phyloP scores from a whole-genome alignment of 2,329 filamentous ascomycete species.

The Trichoderma arundinaceum region DNA sequence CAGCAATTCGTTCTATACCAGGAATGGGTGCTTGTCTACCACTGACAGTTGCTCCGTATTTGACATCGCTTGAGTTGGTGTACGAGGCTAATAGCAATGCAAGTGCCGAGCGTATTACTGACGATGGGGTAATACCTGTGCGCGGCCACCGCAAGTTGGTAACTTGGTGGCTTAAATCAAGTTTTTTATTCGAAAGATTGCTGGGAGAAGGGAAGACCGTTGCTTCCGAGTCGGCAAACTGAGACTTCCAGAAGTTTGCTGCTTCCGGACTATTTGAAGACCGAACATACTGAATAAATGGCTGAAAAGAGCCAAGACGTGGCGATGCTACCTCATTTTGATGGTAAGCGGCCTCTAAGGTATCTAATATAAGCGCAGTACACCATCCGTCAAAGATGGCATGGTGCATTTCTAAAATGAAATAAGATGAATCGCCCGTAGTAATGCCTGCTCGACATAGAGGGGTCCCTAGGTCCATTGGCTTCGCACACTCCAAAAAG shows the following conservation, averaged over 20 bases:
- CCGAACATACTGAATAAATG: constrained; percentile 13
- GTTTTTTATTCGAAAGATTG: constrained; percentile 9
- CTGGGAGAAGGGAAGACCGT: constrained; percentile 13
- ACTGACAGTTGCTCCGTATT: constrained; percentile 37
- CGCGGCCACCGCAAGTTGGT: constrained; percentile 5
- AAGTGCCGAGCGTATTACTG: constrained; percentile 35
- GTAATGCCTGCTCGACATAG: constrained; percentile 17
- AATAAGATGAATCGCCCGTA: background rate
- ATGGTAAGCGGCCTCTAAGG: constrained; percentile 8
- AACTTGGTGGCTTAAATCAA: constrained; percentile 4
- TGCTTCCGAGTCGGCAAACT: constrained; percentile 19
- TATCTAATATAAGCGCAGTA: background rate
- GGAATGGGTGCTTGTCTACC: constrained; percentile 33
- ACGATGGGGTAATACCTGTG: constrained; percentile 2
- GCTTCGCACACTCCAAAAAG: background rate
- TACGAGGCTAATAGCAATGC: constrained; percentile 45
- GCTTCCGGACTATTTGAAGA: background rate
- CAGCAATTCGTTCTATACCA: constrained; percentile 21
- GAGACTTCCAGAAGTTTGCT: constrained; percentile 13
- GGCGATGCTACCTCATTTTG: background rate
- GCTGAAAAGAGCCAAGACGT: constrained; percentile 1
- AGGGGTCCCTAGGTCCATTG: constrained; percentile 26
- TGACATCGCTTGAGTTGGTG: constrained; percentile 42
- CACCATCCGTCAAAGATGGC: constrained; percentile 26
- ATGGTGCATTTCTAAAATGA: constrained; percentile 18